phyloP scores from a whole-genome alignment of 2,329 filamentous ascomycete genomes.

The Ambrosiella beaveri region DNA sequence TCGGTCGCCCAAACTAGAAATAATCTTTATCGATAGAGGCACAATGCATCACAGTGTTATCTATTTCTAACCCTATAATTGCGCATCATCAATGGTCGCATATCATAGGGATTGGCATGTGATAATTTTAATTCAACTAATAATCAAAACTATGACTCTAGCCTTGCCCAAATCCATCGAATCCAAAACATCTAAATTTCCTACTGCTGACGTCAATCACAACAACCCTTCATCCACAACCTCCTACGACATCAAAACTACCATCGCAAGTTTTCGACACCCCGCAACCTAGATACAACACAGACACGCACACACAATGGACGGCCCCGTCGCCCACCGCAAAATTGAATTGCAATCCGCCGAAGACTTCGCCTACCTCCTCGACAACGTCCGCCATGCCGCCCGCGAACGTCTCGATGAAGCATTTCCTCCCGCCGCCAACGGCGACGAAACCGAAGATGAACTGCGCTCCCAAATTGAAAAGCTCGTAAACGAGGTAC shows the following conservation, averaged over 20 bases:
- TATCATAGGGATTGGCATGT: no score
- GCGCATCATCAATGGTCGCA: no score
- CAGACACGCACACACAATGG: conserved; percentile 17
- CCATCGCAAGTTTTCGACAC: not conserved
- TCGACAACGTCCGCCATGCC: conserved; percentile 50
- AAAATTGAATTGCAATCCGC: conserved; percentile 67
- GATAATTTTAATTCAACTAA: no score
- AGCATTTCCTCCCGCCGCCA: conserved; percentile 44
- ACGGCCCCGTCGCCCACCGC: conserved; percentile 36
- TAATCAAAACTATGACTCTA: no score
- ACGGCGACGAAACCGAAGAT: conserved; percentile 29
- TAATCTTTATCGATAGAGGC: no score
- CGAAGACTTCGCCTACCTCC: conserved; percentile 53
- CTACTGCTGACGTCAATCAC: no score
- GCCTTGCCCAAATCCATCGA: no score
- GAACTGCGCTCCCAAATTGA: conserved; percentile 42
- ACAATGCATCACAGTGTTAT: no score
- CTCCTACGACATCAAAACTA: not conserved
- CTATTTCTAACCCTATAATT: no score
- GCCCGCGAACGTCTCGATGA: conserved; percentile 50
- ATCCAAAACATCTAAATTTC: no score
- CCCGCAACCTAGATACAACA: no score
- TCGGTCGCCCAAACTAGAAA: no score
- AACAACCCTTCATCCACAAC: not conserved
- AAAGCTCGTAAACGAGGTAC: conserved; percentile 39